Conservation (phyloP, 768 basidiomycete species). For the Tricholoma hemisulphureum region DNA sequence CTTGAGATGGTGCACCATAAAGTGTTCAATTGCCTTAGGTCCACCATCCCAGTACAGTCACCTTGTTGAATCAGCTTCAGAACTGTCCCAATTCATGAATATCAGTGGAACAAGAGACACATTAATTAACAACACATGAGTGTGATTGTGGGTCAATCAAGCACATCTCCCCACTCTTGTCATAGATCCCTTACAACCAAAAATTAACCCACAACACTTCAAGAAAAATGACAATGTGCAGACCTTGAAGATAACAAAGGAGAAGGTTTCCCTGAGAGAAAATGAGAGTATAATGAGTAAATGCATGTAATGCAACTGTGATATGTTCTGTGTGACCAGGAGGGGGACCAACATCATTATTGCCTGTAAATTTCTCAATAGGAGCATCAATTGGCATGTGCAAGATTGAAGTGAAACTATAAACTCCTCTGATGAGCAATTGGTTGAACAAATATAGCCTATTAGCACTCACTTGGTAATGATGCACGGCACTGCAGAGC, state of each 20-base stretch:
- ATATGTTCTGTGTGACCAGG: constrained; percentile 5
- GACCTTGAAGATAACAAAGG: constrained; percentile 11
- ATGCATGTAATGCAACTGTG: constrained; percentile 19
- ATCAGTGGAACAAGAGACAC: neutral
- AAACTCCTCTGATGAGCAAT: neutral
- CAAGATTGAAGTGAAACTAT: constrained; percentile 10
- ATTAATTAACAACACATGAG: neutral
- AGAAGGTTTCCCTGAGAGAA: constrained; percentile 8
- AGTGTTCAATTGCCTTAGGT: constrained; percentile 2
- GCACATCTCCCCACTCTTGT: constrained; percentile 2
- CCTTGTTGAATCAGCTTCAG: neutral
- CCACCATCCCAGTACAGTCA: constrained; percentile 8
- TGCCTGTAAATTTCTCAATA: constrained; percentile 22
- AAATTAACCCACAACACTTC: neutral
- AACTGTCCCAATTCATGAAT: neutral
- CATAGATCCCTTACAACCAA: constrained; percentile 3
- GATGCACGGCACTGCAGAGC: neutral
- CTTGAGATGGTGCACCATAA: constrained; percentile 2
- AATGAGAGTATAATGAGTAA: constrained; percentile 14
- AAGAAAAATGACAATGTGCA: neutral
- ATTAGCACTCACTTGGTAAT: neutral
- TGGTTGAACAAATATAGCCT: neutral
- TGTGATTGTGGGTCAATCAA: constrained; percentile 12
- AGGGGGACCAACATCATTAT: constrained; percentile 13
- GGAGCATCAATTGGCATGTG: constrained; percentile 7